Evolutionary conservation across 768 basidiomycete genomes (phyloP).

Genomic region (Pleurotus eryngii): DNA sequence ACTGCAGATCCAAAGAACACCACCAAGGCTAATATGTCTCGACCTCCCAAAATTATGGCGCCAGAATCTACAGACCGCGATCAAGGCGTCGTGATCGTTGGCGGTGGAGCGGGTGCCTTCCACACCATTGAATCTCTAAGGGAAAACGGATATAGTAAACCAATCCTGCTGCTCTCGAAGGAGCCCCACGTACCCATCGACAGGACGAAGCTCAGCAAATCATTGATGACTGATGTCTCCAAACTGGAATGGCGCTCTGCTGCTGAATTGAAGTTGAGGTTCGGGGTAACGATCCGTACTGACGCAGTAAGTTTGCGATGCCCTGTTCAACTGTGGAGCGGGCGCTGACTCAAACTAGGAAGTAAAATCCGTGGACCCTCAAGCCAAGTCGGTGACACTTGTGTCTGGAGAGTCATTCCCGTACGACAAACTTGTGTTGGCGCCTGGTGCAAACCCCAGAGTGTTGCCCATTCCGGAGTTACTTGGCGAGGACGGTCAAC

Average conservation of each 20-base stretch:
- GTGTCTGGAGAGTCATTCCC: slow-evolving; percentile 51
- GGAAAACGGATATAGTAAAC: slow-evolving; percentile 75
- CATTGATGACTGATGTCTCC: slow-evolving; percentile 70
- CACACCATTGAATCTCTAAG: slow-evolving; percentile 77
- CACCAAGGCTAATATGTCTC: slow-evolving; percentile 61
- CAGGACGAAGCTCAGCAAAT: slow-evolving; percentile 89
- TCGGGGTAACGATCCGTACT: slow-evolving; percentile 61
- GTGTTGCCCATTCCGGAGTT: slow-evolving; percentile 55
- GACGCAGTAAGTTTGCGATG: slow-evolving; percentile 43
- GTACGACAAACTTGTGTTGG: slow-evolving; percentile 80
- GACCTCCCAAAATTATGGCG: slow-evolving; percentile 54
- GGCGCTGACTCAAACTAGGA: slow-evolving; percentile 33
- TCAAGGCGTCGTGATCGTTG: slow-evolving; percentile 77
- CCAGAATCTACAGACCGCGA: slow-evolving; percentile 37
- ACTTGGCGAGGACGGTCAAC: slow-evolving; percentile 45
- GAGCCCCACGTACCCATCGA: slow-evolving; percentile 84
- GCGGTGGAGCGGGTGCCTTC: slow-evolving; percentile 80
- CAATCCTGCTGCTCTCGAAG: slow-evolving; percentile 76
- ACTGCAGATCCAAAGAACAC: slow-evolving; percentile 65
- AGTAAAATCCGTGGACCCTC: slow-evolving; percentile 67
- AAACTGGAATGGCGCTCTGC: slow-evolving; percentile 74
- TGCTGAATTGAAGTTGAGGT: slow-evolving; percentile 75
- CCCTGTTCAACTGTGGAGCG: background rate
- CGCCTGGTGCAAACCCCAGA: slow-evolving; percentile 71
- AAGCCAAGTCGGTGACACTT: slow-evolving; percentile 59